phyloP scores from a whole-genome alignment of 805 yeast genomes.

The Sugiyamaella qingdaonensis region DNA sequence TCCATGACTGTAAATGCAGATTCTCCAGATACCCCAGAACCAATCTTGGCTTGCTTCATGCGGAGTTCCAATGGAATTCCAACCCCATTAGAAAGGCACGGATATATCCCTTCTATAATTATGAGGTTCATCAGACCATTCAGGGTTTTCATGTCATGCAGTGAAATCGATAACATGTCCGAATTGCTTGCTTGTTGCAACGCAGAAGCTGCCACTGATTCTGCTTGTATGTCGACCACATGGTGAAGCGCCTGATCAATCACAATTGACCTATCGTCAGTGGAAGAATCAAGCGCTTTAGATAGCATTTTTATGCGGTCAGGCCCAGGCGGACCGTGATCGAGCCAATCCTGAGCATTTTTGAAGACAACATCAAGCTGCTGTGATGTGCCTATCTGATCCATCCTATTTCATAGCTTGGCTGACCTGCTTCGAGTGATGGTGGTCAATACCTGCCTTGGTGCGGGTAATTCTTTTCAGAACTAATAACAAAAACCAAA shows the following conservation, averaged over 20 bases:
- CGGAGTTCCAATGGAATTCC: constrained; percentile 65
- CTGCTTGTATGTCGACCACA: neutral
- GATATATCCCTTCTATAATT: constrained; percentile 67
- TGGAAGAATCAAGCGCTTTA: neutral
- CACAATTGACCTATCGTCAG: neutral
- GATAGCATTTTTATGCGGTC: neutral
- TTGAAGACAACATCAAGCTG: constrained; percentile 12
- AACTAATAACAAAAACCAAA: too few species aligned
- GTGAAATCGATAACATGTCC: constrained; percentile 51
- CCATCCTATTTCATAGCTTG: too few species aligned
- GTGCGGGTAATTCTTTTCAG: too few species aligned
- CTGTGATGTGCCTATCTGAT: too few species aligned
- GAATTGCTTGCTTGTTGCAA: neutral
- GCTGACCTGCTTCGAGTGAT: too few species aligned
- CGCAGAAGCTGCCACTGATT: neutral
- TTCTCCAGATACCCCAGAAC: neutral
- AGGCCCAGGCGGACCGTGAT: neutral
- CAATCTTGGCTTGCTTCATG: constrained; percentile 44
- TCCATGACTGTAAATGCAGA: neutral
- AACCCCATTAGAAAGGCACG: constrained; percentile 51
- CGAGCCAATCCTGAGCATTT: constrained; percentile 17
- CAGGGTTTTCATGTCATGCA: constrained; percentile 78
- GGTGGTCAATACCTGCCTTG: too few species aligned
- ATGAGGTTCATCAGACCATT: constrained; percentile 60
- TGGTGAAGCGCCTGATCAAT: neutral